A percentile compares a stretch with the other conserved stretches of the same genome.
Conservation (phyloP, 257 asterid genomes). For the Sherardia arvensis region DNA sequence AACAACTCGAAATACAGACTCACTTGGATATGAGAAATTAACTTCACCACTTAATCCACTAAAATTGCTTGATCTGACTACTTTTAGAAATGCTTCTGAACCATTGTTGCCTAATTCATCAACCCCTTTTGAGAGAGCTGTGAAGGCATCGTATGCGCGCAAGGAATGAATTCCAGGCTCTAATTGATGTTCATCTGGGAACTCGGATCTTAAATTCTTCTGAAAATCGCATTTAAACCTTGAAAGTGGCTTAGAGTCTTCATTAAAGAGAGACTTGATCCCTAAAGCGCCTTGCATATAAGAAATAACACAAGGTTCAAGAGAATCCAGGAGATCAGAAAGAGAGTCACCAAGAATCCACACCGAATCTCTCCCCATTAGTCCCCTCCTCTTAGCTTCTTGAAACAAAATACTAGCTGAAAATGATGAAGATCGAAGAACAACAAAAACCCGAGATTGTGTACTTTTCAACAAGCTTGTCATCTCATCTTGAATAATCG, state of each 20-base stretch:
- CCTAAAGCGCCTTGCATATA: constrained; percentile 35
- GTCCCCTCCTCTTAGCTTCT: constrained; percentile 25
- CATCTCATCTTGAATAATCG: constrained; percentile 16
- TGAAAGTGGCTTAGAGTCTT: constrained; percentile 13
- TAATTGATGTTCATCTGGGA: constrained; percentile 21
- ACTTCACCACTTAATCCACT: constrained; percentile 31
- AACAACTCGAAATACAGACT: constrained; percentile 23
- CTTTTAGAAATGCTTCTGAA: constrained; percentile 14
- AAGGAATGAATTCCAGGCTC: constrained; percentile 34
- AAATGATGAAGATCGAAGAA: constrained; percentile 29
- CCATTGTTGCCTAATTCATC: constrained; percentile 5
- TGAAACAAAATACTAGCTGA: constrained; percentile 20
- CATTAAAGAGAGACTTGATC: constrained; percentile 19
- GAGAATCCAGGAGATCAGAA: constrained; percentile 31
- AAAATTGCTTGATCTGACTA: constrained; percentile 22
- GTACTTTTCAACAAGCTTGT: constrained; percentile 11
- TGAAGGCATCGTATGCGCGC: constrained; percentile 31
- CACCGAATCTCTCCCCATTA: constrained; percentile 33
- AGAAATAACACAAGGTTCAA: constrained; percentile 14
- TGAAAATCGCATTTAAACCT: constrained; percentile 19
- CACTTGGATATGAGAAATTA: constrained; percentile 10
- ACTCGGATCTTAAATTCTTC: constrained; percentile 13
- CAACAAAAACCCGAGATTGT: constrained; percentile 37
- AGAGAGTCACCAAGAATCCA: constrained; percentile 33
- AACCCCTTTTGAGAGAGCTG: constrained; percentile 15